Base-by-base conservation (phyloP, 192 early-diverging fungal genomes). In the Linnemannia exigua region DNA sequence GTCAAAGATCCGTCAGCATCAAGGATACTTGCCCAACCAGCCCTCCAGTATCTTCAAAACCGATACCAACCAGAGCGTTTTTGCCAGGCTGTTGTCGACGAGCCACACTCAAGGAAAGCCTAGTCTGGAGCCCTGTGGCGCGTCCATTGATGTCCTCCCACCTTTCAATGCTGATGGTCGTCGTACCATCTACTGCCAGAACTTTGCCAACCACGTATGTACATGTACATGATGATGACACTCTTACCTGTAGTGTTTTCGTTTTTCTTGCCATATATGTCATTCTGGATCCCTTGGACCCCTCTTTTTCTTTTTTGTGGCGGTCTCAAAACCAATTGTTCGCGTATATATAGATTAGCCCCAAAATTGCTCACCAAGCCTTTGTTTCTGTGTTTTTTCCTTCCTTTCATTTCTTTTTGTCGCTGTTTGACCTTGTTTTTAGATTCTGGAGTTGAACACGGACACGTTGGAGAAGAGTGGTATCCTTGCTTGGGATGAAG, bases 41-140 rank as follows among this genome's bases (percentile, higher is more conserved):
- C 94, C 95, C 11, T 94, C 92, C 1, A 92, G 92, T 15, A 86
- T 93, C 58, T 96, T 93, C 81, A 87, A 88, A 61, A 92, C 94
- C 1, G 89, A 93, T 52, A 92, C 92, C 11, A 95, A 96, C 77
- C 94, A 95, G 86, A 94, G 92, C 28, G 88, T 93, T 5, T 87
- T 96, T 47, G 90, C 88, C 68, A 92, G 90, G 80, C 89, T 96
- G 67, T 86, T 96, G 36, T 82, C 88, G 6, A 84, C 92, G n/a
- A 92, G 91, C 73, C 86, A 88, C 3, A 86, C 89, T 15, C 90
- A 94, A 67, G 81, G 70, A 77, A 92, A 91, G 35, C 91, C 95
- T 0, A 93, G 93, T 80, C 89, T 91, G 41, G 95, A 95, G 67
- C 92, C 93, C 72, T 96, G 95, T 78, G 86, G 90, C 38, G 92